A percentile compares a stretch with the other conserved stretches of the same genome.
These are phyloP conservation scores for Artemisia annua DNA, from an alignment of 129 eudicot species.

Conservation along the genomic window DNA sequence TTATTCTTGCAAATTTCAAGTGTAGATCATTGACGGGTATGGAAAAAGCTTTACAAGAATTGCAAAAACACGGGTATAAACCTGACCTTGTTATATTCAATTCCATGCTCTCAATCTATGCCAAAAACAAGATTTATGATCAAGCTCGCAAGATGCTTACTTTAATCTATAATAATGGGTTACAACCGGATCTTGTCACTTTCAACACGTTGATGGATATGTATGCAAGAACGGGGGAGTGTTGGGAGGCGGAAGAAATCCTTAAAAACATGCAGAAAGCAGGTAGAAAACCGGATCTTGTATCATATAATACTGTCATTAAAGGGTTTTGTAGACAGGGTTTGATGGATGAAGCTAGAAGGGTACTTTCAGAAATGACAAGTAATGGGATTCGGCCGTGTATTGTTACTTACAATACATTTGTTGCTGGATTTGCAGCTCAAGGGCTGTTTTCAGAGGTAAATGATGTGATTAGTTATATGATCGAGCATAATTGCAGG, in stretches of 20 bases:
- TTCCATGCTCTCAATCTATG: constrained; percentile 80
- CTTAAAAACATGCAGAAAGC: constrained; percentile 51
- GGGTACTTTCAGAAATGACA: constrained; percentile 81
- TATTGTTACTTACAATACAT: constrained; percentile 84
- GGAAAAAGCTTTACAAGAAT: constrained; percentile 82
- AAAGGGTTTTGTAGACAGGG: constrained; percentile 94
- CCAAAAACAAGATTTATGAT: constrained; percentile 73
- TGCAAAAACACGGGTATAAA: constrained; percentile 68
- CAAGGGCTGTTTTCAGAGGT: constrained; percentile 73
- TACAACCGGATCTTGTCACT: constrained; percentile 89
- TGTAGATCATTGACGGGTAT: constrained; percentile 67
- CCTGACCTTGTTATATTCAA: constrained; percentile 80
- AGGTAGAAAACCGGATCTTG: constrained; percentile 81
- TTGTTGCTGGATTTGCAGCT: constrained; percentile 84
- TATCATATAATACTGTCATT: constrained; percentile 90
- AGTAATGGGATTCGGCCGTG: constrained; percentile 78
- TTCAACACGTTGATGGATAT: constrained; percentile 90
- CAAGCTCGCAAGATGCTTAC: constrained; percentile 66
- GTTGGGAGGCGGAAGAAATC: constrained; percentile 94
- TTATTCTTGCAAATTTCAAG: constrained; percentile 77
- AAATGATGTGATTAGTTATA: constrained; percentile 76
- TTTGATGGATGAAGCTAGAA: constrained; percentile 90
- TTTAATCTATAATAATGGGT: constrained; percentile 58
- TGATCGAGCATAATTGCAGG: constrained; percentile 78
- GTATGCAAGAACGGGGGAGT: constrained; percentile 85